phyloP scores from a whole-genome alignment of 768 basidiomycete species.

The Suillus placidus region DNA sequence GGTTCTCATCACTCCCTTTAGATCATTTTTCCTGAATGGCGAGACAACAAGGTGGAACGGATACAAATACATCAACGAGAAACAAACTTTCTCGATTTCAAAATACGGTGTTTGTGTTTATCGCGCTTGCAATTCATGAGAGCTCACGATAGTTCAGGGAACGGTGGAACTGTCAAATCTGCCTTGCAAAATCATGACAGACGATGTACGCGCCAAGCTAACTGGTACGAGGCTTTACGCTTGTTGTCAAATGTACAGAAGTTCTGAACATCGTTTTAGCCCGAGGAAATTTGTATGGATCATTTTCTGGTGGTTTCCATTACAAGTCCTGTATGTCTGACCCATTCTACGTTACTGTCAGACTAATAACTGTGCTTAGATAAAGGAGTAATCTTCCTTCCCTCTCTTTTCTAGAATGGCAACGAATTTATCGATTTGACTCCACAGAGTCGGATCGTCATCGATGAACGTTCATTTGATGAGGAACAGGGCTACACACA shows the following conservation, averaged over 20 bases:
- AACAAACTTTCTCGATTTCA: background rate
- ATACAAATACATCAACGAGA: constrained; percentile 5
- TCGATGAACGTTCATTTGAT: background rate
- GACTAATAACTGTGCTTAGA: constrained; percentile 11
- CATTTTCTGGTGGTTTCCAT: constrained; percentile 17
- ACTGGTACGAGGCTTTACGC: constrained; percentile 10
- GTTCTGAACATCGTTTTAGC: constrained; percentile 6
- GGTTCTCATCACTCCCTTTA: background rate
- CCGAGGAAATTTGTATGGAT: constrained; percentile 17
- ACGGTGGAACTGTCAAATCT: constrained; percentile 11
- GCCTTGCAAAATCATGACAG: constrained; percentile 14
- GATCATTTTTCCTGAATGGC: background rate
- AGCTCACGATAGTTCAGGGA: constrained; percentile 15
- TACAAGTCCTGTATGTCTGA: constrained; percentile 20
- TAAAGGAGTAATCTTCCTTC: constrained; percentile 13
- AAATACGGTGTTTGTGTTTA: constrained; percentile 11
- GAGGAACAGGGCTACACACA: no score
- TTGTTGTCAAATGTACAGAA: background rate
- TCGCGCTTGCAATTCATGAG: background rate
- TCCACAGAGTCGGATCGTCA: background rate
- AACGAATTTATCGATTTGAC: constrained; percentile 54
- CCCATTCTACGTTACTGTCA: background rate
- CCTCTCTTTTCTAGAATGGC: constrained; percentile 55
- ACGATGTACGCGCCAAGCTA: constrained; percentile 12
- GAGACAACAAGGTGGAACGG: constrained; percentile 18